Evolutionary conservation across 306 rosid genomes (phyloP).

Genomic region (Hylodesmum podocarpum): DNA sequence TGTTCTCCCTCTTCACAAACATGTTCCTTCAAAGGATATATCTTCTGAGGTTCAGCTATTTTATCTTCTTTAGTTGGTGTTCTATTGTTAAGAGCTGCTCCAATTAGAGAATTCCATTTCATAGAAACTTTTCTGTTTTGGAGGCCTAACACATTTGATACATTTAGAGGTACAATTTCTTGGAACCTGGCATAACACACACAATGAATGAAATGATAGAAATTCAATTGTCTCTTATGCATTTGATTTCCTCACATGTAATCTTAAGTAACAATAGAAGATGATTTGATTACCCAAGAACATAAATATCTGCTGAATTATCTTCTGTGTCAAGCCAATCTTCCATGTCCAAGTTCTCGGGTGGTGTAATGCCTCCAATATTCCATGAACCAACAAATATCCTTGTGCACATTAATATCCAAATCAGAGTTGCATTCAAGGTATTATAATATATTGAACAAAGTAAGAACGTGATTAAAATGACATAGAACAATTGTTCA

Average conservation of each 20-base stretch:
- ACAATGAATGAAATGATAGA: not conserved
- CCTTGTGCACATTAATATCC: slow-evolving; percentile 42
- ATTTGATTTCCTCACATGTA: not conserved
- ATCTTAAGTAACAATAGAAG: not conserved
- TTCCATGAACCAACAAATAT: slow-evolving; percentile 88
- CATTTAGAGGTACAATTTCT: slow-evolving; percentile 88
- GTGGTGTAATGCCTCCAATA: slow-evolving; percentile 82
- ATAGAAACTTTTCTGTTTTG: slow-evolving; percentile 42
- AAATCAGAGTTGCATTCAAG: slow-evolving; percentile 19
- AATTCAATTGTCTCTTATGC: slow-evolving; percentile 13
- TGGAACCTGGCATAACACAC: slow-evolving; percentile 57
- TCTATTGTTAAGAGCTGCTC: slow-evolving; percentile 60
- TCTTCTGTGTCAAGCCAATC: slow-evolving; percentile 61
- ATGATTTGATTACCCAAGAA: slow-evolving; percentile 63
- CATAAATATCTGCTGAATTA: slow-evolving; percentile 64
- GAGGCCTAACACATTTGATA: slow-evolving; percentile 66
- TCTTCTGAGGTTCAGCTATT: slow-evolving; percentile 42
- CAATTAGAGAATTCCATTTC: slow-evolving; percentile 69
- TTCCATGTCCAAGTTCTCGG: slow-evolving; percentile 57
- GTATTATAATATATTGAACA: not conserved
- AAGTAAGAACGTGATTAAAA: not conserved
- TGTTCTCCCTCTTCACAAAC: slow-evolving; percentile 12
- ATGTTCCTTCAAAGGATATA: slow-evolving; percentile 44
- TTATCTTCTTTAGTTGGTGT: slow-evolving; percentile 23
- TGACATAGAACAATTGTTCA: not conserved